Percentiles rank a stretch among this genome's conserved stretches.
Conservation (phyloP, 768 basidiomycete species). For the Suillus lakei region DNA sequence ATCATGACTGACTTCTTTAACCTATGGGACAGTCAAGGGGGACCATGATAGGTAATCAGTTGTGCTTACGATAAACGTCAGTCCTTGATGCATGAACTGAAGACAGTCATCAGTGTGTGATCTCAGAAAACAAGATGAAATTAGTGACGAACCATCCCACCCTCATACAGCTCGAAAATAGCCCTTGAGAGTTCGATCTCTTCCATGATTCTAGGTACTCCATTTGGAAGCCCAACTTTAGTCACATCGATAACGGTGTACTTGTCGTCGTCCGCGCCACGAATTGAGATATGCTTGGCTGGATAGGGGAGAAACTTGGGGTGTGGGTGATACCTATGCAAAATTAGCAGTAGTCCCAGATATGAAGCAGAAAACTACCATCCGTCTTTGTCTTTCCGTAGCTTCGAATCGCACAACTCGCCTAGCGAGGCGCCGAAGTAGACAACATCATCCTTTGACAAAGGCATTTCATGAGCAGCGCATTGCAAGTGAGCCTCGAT, state of each 20-base stretch:
- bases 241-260: slow-evolving; percentile 76
- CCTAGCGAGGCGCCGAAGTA: slow-evolving; percentile 74
- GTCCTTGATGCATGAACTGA: slow-evolving; percentile 88
- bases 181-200: slow-evolving; percentile 85
- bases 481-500: slow-evolving; percentile 89
- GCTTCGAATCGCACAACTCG: slow-evolving; percentile 61
- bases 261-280: slow-evolving; percentile 78
- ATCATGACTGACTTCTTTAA: slow-evolving; percentile 84
- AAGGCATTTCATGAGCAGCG: slow-evolving; percentile 85
- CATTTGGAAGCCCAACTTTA: slow-evolving; percentile 34
- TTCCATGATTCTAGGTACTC: slow-evolving; percentile 59
- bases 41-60: neutral
- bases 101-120: slow-evolving; percentile 10
- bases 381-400: slow-evolving; percentile 76
- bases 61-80: slow-evolving; percentile 70
- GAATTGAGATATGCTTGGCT: slow-evolving; percentile 70
- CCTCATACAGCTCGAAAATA: slow-evolving; percentile 89
- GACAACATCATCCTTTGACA: slow-evolving; percentile 61
- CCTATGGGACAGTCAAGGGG: slow-evolving; percentile 41
- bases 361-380: slow-evolving; percentile 53
- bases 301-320: slow-evolving; percentile 82
- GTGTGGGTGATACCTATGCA: slow-evolving; percentile 77
- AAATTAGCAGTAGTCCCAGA: neutral
- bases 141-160: slow-evolving; percentile 66
- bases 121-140: neutral